Evolutionary conservation across 2,329 filamentous ascomycete genomes (phyloP), one percentile per base, ranked within the genome.

Genomic region (Epichloe sibirici): DNA sequence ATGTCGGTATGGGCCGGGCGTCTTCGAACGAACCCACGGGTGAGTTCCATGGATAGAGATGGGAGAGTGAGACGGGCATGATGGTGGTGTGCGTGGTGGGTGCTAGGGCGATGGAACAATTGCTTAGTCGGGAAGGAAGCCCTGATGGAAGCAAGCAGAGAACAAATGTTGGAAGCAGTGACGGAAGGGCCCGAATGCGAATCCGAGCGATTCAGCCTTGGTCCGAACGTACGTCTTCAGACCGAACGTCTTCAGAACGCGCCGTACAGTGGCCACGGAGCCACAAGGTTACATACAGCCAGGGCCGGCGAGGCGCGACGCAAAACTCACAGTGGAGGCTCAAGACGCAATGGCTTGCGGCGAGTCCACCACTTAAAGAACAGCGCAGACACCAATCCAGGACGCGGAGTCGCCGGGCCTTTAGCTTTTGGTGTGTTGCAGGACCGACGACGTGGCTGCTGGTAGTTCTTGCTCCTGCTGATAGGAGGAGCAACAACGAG

Each of bases 21-120:
- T 51, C 45, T 13, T 38, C 45, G 31, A 40, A 17, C 15, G 48
- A 34, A n/a, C 35, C 52, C 44, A 34, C 35, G 21, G 44, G 5
- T 23, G 54, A 38, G 12, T 46, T 44, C 49, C 53, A 50, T 17
- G 53, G 46, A 40, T 49, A 47, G 25, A 49, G 13, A 35, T 49
- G 48, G 2, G 45, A 45, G 35, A 49, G 21, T 17, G 53, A 50
- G 45, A 57, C 44, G 11, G 51, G 46, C 53, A 55, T 56, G 42
- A 40, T 49, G 42, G 40, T 44, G 49, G 7, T 23, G 39, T 42
- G 6, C 11, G 40, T 46, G 15, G 7, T 31, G 34, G 17, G 17
- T 37, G 40, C 25, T 34, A 21, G 40, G 39, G 45, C 28, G 13
- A 38, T 8, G 43, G 13, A 49, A 34, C 5, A 7, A 21, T 21